phyloP scores from a whole-genome alignment of 768 basidiomycete genomes.

The Collybia mongolica region DNA sequence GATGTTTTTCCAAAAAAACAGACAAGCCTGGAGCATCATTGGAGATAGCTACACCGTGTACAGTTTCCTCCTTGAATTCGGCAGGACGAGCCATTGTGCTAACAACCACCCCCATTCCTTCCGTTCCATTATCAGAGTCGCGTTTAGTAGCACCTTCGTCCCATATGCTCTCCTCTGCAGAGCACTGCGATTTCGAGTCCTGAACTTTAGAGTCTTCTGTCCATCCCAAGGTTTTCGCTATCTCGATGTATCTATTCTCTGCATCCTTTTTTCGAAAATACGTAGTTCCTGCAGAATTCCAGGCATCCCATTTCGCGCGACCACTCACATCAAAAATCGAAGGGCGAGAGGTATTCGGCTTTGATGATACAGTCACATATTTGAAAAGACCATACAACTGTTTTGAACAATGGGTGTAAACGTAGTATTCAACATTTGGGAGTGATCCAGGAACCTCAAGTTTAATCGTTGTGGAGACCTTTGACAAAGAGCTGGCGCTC shows the following conservation, averaged over 20 bases:
- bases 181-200: conserved; percentile 7
- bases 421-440: conserved; percentile 39
- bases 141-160: conserved; percentile 43
- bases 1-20: conserved; percentile 38
- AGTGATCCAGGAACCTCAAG: conserved; percentile 62
- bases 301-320: conserved; percentile 87
- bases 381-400: conserved; percentile 90
- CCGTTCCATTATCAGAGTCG: conserved; percentile 20
- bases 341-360: conserved; percentile 59
- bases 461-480: conserved; percentile 61
- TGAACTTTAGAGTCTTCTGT: conserved; percentile 22
- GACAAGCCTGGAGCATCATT: conserved; percentile 49
- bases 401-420: conserved; percentile 19
- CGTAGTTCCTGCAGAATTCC: conserved; percentile 51
- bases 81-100: conserved; percentile 52
- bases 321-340: conserved; percentile 78
- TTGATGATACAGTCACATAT: conserved; percentile 56
- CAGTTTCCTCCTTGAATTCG: conserved; percentile 32
- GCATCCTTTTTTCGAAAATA: conserved; percentile 47
- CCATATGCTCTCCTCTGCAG: conserved; percentile 35
- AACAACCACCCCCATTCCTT: conserved; percentile 60
- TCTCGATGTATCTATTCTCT: conserved; percentile 64
- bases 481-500: conserved; percentile 47
- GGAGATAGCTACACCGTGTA: conserved; percentile 64
- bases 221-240: conserved; percentile 76